These are phyloP conservation scores for Aeminium ludgeri DNA, from an alignment of 495 filamentous ascomycete genomes.

Conservation along the genomic window DNA sequence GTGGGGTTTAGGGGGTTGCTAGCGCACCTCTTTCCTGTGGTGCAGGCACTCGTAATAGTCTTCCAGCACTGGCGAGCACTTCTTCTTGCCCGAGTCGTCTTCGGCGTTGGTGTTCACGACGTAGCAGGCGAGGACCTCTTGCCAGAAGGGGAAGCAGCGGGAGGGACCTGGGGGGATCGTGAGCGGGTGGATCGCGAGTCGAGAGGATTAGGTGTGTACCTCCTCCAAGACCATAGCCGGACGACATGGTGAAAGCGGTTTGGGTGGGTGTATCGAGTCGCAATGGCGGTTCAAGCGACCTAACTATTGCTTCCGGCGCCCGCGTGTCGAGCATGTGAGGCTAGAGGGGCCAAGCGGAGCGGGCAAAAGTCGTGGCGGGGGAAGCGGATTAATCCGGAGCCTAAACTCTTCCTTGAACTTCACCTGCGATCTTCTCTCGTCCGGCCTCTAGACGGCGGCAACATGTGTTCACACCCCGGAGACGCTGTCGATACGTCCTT, in stretches of 20 bases:
- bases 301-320: not conserved
- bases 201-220: constrained; percentile 9
- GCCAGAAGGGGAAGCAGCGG: constrained; percentile 98
- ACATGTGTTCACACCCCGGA: too few relatives aligned
- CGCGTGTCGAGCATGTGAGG: not conserved
- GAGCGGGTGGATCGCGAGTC: not conserved
- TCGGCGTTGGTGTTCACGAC: constrained; percentile 32
- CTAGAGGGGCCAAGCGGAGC: not conserved
- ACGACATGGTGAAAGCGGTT: constrained; percentile 17
- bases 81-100: constrained; percentile 65
- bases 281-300: not conserved
- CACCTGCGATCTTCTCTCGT: not conserved
- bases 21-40: constrained; percentile 84
- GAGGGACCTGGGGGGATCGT: constrained; percentile 43
- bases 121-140: constrained; percentile 37
- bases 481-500: not conserved
- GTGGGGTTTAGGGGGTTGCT: not conserved
- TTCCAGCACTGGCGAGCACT: constrained; percentile 75
- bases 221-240: constrained; percentile 20
- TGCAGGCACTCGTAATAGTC: constrained; percentile 98
- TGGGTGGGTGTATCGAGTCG: not conserved
- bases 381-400: too few relatives aligned
- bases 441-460: too few relatives aligned
- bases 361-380: not conserved
- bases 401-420: not conserved